Conservation (phyloP, 495 filamentous ascomycete genomes). For the Penicillium lagena region DNA sequence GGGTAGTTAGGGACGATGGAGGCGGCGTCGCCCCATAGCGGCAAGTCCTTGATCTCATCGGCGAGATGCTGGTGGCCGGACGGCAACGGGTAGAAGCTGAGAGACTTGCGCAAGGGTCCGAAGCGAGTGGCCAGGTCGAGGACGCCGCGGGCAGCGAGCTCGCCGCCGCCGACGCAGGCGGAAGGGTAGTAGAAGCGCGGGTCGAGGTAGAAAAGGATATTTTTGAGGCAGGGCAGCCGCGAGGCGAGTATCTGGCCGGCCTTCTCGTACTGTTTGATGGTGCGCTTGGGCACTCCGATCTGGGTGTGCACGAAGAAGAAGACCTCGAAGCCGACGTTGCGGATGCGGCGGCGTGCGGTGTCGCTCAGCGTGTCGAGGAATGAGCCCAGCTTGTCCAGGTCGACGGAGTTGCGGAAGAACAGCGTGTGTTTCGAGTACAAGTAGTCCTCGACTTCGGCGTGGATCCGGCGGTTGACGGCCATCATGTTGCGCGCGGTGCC, state of each 20-base stretch:
- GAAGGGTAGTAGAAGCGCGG: slow-evolving; percentile 32
- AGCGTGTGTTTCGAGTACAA: slow-evolving; percentile 35
- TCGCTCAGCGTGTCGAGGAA: slow-evolving; percentile 33
- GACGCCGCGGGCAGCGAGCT: slow-evolving; percentile 26
- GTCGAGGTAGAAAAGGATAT: slow-evolving; percentile 30
- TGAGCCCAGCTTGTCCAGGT: slow-evolving; percentile 24
- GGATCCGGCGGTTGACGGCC: slow-evolving; percentile 31
- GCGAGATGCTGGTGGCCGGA: slow-evolving; percentile 16
- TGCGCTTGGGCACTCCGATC: slow-evolving; percentile 29
- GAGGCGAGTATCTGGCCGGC: slow-evolving; percentile 16
- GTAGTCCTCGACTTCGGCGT: slow-evolving; percentile 34
- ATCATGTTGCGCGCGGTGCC: slow-evolving; percentile 25
- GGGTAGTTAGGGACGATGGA: slow-evolving; percentile 2
- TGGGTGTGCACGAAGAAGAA: slow-evolving; percentile 36
- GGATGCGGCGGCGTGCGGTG: slow-evolving; percentile 26
- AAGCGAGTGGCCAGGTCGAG: slow-evolving; percentile 25
- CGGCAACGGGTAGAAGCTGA: slow-evolving; percentile 28
- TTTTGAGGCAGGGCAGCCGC: slow-evolving; percentile 22
- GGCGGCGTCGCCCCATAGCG: slow-evolving; percentile 6
- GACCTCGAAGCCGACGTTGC: slow-evolving; percentile 36
- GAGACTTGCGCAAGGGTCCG: slow-evolving; percentile 16
- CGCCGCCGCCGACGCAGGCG: slow-evolving; percentile 18
- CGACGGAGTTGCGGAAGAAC: slow-evolving; percentile 37
- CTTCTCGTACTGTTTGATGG: slow-evolving; percentile 24
- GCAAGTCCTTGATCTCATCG: slow-evolving; percentile 18